Conservation (phyloP, 495 filamentous ascomycete species). For the Margaritispora aquatica region DNA sequence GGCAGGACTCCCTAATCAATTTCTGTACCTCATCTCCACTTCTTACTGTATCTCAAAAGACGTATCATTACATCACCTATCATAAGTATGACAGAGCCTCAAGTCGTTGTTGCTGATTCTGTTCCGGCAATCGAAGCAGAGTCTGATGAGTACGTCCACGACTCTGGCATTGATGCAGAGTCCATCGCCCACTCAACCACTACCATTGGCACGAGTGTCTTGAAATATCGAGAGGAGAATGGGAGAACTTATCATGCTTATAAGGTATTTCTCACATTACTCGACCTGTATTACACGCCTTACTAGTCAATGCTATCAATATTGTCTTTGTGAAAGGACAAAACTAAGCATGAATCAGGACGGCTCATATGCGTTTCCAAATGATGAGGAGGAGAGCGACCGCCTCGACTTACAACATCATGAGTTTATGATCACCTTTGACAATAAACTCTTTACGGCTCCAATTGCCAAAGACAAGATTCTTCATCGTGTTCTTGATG, state of each 20-base stretch:
- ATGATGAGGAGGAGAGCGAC: conserved; percentile 39
- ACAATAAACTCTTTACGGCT: conserved; percentile 30
- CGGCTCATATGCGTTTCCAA: conserved; percentile 35
- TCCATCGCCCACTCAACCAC: conserved; percentile 10
- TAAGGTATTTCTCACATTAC: conserved; percentile 20
- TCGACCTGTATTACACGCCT: too few species aligned
- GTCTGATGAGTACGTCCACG: conserved; percentile 1
- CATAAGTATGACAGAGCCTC: not conserved
- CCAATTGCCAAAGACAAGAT: conserved; percentile 28
- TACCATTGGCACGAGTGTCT: conserved; percentile 30
- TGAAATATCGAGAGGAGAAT: conserved; percentile 33
- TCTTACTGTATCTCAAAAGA: too few species aligned
- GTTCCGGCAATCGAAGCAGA: not conserved
- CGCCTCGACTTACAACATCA: conserved; percentile 41
- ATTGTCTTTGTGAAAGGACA: not conserved
- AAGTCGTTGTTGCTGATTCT: not conserved
- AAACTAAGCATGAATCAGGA: not conserved
- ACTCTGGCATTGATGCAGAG: not conserved
- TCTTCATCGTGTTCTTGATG: conserved; percentile 36
- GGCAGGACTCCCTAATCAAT: too few species aligned
- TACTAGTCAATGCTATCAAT: too few species aligned
- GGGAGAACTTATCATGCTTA: conserved; percentile 39
- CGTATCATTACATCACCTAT: not conserved
- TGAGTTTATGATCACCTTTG: conserved; percentile 35
- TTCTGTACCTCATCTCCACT: too few species aligned